These are phyloP conservation scores for Blastocystis sp. DNA, from an alignment of 352 stramenopile genomes.

Conservation along the genomic window DNA sequence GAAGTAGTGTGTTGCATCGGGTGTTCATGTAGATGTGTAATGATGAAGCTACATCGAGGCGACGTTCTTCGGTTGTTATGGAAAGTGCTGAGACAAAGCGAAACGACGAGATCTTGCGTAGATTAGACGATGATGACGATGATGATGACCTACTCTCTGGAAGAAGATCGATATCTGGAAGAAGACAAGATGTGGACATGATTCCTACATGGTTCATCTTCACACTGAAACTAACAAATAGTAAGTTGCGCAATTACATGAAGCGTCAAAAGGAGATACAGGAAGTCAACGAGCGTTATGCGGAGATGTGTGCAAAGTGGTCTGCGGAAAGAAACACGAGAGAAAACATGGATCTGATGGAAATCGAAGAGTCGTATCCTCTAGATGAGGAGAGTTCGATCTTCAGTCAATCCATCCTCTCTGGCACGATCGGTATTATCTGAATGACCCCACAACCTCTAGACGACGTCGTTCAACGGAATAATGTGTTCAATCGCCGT, in stretches of 20 bases:
- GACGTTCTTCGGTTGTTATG: constrained; percentile 24
- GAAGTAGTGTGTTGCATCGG: neutral
- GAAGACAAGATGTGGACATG: neutral
- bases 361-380: neutral
- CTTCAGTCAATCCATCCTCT: neutral
- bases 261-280: neutral
- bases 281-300: constrained; percentile 28
- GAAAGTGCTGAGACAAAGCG: constrained; percentile 37
- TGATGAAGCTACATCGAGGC: neutral
- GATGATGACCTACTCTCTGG: neutral
- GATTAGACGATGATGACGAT: constrained; percentile 30
- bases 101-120: constrained; percentile 34
- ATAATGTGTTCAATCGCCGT: constrained; percentile 3
- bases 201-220: neutral
- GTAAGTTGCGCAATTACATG: constrained; percentile 18
- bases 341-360: neutral
- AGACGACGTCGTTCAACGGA: neutral
- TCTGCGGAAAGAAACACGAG: neutral
- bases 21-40: neutral
- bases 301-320: neutral
- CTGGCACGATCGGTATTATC: neutral
- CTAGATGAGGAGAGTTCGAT: neutral
- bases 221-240: neutral
- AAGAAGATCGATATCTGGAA: neutral
- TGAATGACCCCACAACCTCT: neutral